These are phyloP conservation scores for Lactarius hengduanensis DNA, from an alignment of 768 basidiomycete species.

Conservation along the genomic window DNA sequence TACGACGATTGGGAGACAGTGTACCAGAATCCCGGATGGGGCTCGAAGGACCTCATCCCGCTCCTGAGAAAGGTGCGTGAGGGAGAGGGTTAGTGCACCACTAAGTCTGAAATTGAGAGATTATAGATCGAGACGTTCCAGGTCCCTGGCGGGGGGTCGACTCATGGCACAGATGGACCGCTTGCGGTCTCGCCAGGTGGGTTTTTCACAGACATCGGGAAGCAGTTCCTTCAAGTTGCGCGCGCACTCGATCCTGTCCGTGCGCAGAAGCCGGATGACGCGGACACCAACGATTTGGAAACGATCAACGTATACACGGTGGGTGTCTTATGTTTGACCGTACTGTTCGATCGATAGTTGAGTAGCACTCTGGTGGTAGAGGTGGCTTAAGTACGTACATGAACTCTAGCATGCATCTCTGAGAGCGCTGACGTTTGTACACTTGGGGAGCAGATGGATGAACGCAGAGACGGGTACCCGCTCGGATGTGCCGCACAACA, in stretches of 20 bases:
- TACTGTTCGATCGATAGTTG: neutral
- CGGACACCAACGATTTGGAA: slow-evolving; percentile 30
- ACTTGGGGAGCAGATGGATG: slow-evolving; percentile 46
- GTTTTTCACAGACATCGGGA: slow-evolving; percentile 30
- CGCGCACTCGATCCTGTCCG: slow-evolving; percentile 29
- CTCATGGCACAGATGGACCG: slow-evolving; percentile 50
- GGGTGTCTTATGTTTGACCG: too few species aligned
- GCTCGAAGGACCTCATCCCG: slow-evolving; percentile 54
- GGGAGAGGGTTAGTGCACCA: neutral
- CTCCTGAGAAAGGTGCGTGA: slow-evolving; percentile 51
- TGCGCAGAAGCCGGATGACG: slow-evolving; percentile 20
- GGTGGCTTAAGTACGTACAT: slow-evolving; percentile 6
- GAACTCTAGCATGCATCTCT: slow-evolving; percentile 27
- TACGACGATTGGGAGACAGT: slow-evolving; percentile 41
- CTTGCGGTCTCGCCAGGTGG: slow-evolving; percentile 38
- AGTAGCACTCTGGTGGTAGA: slow-evolving; percentile 10
- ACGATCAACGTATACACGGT: slow-evolving; percentile 30
- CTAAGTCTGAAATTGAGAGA: neutral
- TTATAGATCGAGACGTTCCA: slow-evolving; percentile 42
- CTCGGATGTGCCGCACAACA: slow-evolving; percentile 39
- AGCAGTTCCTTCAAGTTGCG: slow-evolving; percentile 35
- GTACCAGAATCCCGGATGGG: slow-evolving; percentile 58
- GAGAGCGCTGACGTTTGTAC: neutral
- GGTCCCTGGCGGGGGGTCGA: slow-evolving; percentile 31
- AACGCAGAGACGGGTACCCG: slow-evolving; percentile 44